A percentile compares a stretch with the other conserved stretches of the same genome.
phyloP scores from a whole-genome alignment of 2,329 filamentous ascomycete genomes.

The Coleophoma cylindrospora region DNA sequence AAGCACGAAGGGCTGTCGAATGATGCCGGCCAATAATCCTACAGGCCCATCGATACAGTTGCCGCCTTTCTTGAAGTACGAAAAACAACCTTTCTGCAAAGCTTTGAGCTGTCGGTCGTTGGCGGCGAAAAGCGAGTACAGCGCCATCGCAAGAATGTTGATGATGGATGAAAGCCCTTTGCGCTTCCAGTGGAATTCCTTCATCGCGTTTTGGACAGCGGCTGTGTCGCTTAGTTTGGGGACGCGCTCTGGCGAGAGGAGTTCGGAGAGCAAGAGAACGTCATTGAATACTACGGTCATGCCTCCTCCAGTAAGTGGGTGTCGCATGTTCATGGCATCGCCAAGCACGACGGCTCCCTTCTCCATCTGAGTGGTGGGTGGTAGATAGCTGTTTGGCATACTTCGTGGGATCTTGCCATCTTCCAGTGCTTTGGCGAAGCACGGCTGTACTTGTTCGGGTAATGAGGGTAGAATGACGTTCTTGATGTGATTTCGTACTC shows the following conservation, averaged over 20 bases:
- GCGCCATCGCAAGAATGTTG: constrained; percentile 94
- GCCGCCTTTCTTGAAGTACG: constrained; percentile 76
- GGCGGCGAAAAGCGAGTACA: constrained; percentile 89
- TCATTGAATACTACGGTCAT: constrained; percentile 99
- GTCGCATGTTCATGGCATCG: constrained; percentile 99
- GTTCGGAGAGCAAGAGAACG: constrained; percentile 68
- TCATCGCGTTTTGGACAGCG: constrained; percentile 60
- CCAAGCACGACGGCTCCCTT: constrained; percentile 78
- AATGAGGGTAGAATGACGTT: constrained; percentile 77
- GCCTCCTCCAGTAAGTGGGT: constrained; percentile 91
- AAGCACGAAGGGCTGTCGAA: constrained; percentile 70
- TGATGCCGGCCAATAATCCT: constrained; percentile 75
- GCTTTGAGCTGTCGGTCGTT: constrained; percentile 71
- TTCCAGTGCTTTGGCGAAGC: constrained; percentile 71
- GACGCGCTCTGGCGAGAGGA: constrained; percentile 66
- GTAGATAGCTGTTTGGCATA: constrained; percentile 96
- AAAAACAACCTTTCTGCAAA: constrained; percentile 86
- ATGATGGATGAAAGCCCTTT: constrained; percentile 82
- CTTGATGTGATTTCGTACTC: constrained; percentile 77
- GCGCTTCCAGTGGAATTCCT: constrained; percentile 78
- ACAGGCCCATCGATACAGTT: constrained; percentile 73
- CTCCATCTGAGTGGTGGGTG: constrained; percentile 65
- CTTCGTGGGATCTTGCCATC: constrained; percentile 69
- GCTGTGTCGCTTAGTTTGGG: constrained; percentile 63
- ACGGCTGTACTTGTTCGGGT: constrained; percentile 65